A percentile compares a stretch with the other conserved stretches of the same genome.
Evolutionary conservation across 345 rosid genomes (phyloP).

Genomic region (Eucalyptus albens): DNA sequence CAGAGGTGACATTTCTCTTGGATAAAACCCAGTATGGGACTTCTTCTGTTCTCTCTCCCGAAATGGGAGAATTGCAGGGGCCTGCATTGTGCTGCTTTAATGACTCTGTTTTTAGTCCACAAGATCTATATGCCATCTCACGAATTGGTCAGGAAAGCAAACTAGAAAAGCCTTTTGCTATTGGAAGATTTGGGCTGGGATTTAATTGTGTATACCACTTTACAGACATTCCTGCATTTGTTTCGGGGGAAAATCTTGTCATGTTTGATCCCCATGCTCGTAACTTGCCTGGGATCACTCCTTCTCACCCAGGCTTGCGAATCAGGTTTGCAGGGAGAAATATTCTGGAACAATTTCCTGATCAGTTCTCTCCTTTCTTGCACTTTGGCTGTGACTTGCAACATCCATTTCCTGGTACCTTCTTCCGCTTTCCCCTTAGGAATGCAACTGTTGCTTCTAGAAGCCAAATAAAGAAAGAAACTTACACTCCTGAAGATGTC

Average conservation of each 20-base stretch:
- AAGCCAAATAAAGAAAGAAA: slow-evolving; percentile 85
- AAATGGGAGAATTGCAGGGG: slow-evolving; percentile 99
- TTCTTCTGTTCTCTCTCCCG: slow-evolving; percentile 95
- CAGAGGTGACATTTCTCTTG: slow-evolving; percentile 81
- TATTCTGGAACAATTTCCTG: slow-evolving; percentile 92
- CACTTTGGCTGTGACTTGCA: slow-evolving; percentile 93
- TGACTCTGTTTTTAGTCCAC: slow-evolving; percentile 85
- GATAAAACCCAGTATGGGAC: slow-evolving; percentile 94
- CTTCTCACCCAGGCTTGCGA: slow-evolving; percentile 94
- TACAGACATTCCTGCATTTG: slow-evolving; percentile 85
- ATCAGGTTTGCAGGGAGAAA: slow-evolving; percentile 80
- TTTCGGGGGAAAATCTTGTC: slow-evolving; percentile 93
- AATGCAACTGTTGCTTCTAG: slow-evolving; percentile 52
- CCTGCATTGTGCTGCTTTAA: slow-evolving; percentile 94
- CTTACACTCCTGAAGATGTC: slow-evolving; percentile 77
- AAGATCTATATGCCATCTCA: slow-evolving; percentile 94
- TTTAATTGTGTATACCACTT: slow-evolving; percentile 98
- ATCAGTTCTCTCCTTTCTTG: slow-evolving; percentile 86
- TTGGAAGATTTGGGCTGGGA: slow-evolving; percentile 95
- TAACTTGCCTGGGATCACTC: slow-evolving; percentile 90
- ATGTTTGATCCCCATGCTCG: slow-evolving; percentile 98
- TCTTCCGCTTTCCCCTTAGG: slow-evolving; percentile 93
- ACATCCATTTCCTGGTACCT: slow-evolving; percentile 78
- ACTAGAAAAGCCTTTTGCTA: slow-evolving; percentile 89
- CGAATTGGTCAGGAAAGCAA: slow-evolving; percentile 99